These are phyloP conservation scores for Naganishia vaughanmartiniae DNA, from an alignment of 768 basidiomycete genomes.

Conservation along the genomic window DNA sequence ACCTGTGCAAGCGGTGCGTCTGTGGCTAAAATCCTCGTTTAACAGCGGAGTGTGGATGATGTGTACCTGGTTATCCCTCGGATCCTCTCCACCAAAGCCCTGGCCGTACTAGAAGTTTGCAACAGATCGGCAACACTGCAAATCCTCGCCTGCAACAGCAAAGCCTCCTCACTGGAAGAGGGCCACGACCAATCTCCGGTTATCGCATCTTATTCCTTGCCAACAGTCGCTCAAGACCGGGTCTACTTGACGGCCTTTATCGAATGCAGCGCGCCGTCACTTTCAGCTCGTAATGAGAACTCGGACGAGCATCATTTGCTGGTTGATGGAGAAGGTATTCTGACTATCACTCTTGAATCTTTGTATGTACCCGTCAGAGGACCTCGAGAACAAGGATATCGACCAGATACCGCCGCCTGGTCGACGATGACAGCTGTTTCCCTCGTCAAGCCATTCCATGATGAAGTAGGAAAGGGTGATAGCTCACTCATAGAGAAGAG, in stretches of 20 bases:
- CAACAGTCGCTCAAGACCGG: neutral
- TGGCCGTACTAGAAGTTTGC: neutral
- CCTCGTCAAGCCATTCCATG: neutral
- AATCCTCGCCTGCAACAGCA: slow-evolving; percentile 1
- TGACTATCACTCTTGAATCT: slow-evolving; percentile 14
- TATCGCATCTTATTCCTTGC: neutral
- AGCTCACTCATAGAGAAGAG: no score
- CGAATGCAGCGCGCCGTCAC: slow-evolving; percentile 6
- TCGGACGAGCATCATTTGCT: neutral
- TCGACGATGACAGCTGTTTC: neutral
- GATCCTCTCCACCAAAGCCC: neutral
- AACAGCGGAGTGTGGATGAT: neutral
- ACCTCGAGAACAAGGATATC: neutral
- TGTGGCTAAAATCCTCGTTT: neutral
- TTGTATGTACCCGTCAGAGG: slow-evolving; percentile 5
- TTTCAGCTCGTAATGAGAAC: neutral
- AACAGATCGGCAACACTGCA: slow-evolving; percentile 1
- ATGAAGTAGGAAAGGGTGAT: neutral
- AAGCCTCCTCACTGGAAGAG: neutral
- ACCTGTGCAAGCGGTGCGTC: neutral
- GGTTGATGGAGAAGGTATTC: slow-evolving; percentile 6
- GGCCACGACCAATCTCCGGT: neutral
- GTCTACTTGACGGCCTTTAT: slow-evolving; percentile 18
- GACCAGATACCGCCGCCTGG: neutral
- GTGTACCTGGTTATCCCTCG: neutral